phyloP scores from a whole-genome alignment of 805 yeast genomes.

The Ogataea ramenticola region DNA sequence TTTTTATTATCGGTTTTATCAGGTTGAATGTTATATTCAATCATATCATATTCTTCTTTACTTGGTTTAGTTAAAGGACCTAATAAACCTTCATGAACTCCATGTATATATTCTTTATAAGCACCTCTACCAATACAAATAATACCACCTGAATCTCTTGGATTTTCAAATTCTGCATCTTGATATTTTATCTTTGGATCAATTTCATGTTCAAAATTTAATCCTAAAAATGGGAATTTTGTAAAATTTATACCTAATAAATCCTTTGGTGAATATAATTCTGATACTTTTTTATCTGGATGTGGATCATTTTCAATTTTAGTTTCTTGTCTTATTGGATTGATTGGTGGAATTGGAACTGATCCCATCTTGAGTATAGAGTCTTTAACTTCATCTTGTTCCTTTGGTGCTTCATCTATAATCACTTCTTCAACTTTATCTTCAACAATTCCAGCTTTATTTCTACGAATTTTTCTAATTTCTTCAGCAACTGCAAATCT shows the following conservation, averaged over 20 bases:
- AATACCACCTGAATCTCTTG: slow-evolving; percentile 68
- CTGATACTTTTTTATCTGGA: slow-evolving; percentile 23
- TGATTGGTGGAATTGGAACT: slow-evolving; percentile 2
- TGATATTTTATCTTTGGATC: slow-evolving; percentile 28
- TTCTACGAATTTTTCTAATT: slow-evolving; percentile 61
- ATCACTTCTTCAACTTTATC: slow-evolving; percentile 4
- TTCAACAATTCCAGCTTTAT: slow-evolving; percentile 22
- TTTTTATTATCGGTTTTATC: slow-evolving; percentile 5
- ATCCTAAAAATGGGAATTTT: slow-evolving; percentile 38
- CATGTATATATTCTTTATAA: slow-evolving; percentile 83
- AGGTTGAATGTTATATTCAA: background rate
- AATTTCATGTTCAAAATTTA: slow-evolving; percentile 30
- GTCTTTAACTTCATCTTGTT: background rate
- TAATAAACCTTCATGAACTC: slow-evolving; percentile 88
- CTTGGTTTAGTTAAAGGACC: slow-evolving; percentile 69
- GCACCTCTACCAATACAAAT: slow-evolving; percentile 94
- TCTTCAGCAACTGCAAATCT: slow-evolving; percentile 76
- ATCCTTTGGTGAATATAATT: slow-evolving; percentile 35
- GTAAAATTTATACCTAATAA: slow-evolving; percentile 50
- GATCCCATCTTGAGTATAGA: background rate
- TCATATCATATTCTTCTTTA: slow-evolving; percentile 27
- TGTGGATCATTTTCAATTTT: slow-evolving; percentile 14
- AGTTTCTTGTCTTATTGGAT: slow-evolving; percentile 6
- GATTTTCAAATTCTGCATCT: slow-evolving; percentile 38
- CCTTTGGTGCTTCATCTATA: slow-evolving; percentile 6